Evolutionary conservation across 2,329 filamentous ascomycete species (phyloP), one percentile per base, ranked within the genome.

Genomic region (Fusarium nematophilum): DNA sequence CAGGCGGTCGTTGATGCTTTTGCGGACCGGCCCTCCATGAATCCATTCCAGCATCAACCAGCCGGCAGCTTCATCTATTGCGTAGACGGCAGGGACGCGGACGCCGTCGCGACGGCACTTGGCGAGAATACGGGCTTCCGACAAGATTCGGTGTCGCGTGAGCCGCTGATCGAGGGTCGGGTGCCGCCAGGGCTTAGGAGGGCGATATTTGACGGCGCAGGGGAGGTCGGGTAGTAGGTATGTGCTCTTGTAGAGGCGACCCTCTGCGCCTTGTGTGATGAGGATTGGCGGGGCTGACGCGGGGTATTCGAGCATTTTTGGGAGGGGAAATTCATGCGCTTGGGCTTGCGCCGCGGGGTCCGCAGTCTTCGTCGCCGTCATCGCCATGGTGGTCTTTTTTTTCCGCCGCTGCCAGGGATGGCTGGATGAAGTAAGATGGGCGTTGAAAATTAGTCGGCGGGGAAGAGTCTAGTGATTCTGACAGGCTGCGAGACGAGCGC

Each of bases 201-300:
- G 93, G 1, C 95, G 91, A 82, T 96, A 88, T 79, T 99, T 99
- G 60, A 98, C 86, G 1, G 94, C 92, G 72, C 88, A 90, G 11
- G 90, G 86, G 9, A 86, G 81, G 52, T 81, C 74, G 31, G 90
- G 84, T 2, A 83, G 74, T 49, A 97, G 88, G 78, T 92, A 96
- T 50, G 86, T 88, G 14, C 92, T 94, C 75, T 88, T 89, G 86
- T 96, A 98, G 72, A 99, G 86, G 64, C 94, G 92, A 57, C 92
- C 93, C 85, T 99, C 95, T 73, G 95, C 95, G 78, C 95, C 95
- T 83, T 98, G 95, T 53, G 92, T 89, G 67, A 98, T 86, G 70
- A 97, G 90, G 42, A 73, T 76, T 61, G 92, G 87, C 42, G 85
- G 76, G 66, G 81, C 75, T 31, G 86, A 80, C 59, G 84, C 79